A percentile compares a stretch with the other conserved stretches of the same genome.
Conservation (phyloP, 305 asterid species). For the Coffea humblotiana region DNA sequence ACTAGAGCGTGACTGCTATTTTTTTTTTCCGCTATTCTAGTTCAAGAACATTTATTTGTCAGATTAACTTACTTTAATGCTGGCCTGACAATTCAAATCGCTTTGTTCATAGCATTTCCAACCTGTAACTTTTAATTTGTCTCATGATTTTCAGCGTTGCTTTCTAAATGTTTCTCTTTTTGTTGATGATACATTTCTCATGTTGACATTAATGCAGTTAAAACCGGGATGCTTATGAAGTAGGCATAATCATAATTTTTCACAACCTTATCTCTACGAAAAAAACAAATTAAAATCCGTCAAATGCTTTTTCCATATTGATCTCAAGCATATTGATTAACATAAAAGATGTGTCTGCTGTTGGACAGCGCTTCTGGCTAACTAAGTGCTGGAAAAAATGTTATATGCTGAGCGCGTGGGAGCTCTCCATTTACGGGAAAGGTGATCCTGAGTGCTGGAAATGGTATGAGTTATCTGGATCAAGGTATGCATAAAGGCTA, state of each 20-base stretch:
- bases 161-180: not conserved
- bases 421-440: conserved; percentile 31
- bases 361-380: conserved; percentile 34
- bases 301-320: not conserved
- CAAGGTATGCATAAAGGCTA: conserved; percentile 24
- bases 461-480: conserved; percentile 29
- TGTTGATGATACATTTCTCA: not conserved
- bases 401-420: conserved; percentile 37
- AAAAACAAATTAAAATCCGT: not conserved
- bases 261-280: too few relatives aligned
- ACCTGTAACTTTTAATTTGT: not conserved
- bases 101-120: not conserved
- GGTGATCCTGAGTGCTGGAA: conserved; percentile 29
- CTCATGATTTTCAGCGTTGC: not conserved
- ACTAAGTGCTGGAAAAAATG: conserved; percentile 33
- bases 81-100: too few relatives aligned
- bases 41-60: not conserved
- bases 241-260: too few relatives aligned
- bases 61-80: not conserved
- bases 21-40: not conserved
- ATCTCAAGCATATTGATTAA: not conserved
- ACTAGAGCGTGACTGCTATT: too few relatives aligned
- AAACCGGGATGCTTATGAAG: not conserved
- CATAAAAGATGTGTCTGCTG: not conserved
- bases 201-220: not conserved